Percentiles rank a stretch among this genome's conserved stretches.
phyloP scores from a whole-genome alignment of 2,329 filamentous ascomycete species.

The Aureobasidium sp. region DNA sequence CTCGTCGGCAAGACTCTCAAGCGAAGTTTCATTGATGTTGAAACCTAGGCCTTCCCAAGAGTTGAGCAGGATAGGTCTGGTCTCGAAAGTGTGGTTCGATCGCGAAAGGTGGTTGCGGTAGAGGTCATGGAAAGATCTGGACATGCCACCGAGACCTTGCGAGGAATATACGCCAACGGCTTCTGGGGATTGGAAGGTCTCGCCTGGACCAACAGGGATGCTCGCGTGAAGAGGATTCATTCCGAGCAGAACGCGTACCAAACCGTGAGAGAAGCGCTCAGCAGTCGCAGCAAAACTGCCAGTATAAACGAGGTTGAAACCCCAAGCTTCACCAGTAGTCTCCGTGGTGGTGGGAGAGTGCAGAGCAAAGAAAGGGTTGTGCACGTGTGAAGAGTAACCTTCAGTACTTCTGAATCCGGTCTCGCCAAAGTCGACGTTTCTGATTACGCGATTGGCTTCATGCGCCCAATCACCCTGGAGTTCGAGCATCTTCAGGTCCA shows the following conservation, averaged over 20 bases:
- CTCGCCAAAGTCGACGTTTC: constrained; percentile 51
- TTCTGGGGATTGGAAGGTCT: constrained; percentile 55
- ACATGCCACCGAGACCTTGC: constrained; percentile 55
- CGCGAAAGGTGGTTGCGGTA: constrained; percentile 56
- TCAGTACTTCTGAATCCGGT: constrained; percentile 53
- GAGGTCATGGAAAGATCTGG: constrained; percentile 53
- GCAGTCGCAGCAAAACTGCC: constrained; percentile 57
- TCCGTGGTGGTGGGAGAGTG: constrained; percentile 53
- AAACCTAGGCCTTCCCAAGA: constrained; percentile 60
- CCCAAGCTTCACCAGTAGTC: constrained; percentile 54
- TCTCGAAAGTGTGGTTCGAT: constrained; percentile 47
- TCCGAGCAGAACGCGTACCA: constrained; percentile 54
- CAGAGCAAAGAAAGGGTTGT: constrained; percentile 58
- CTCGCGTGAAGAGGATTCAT: constrained; percentile 56
- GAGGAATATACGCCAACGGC: constrained; percentile 56
- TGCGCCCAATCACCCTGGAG: constrained; percentile 57
- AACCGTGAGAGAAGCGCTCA: constrained; percentile 55
- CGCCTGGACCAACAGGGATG: constrained; percentile 49
- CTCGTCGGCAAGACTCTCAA: constrained; percentile 50
- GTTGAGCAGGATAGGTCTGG: constrained; percentile 53
- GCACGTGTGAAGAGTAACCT: constrained; percentile 57
- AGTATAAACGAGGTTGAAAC: constrained; percentile 58
- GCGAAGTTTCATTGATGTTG: constrained; percentile 50
- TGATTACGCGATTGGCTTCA: constrained; percentile 49
- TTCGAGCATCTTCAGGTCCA: constrained; percentile 56